Percentiles rank a stretch among this genome's conserved stretches.
Conservation (phyloP, 2,329 filamentous ascomycete species). For the Penicillium brasilianum region DNA sequence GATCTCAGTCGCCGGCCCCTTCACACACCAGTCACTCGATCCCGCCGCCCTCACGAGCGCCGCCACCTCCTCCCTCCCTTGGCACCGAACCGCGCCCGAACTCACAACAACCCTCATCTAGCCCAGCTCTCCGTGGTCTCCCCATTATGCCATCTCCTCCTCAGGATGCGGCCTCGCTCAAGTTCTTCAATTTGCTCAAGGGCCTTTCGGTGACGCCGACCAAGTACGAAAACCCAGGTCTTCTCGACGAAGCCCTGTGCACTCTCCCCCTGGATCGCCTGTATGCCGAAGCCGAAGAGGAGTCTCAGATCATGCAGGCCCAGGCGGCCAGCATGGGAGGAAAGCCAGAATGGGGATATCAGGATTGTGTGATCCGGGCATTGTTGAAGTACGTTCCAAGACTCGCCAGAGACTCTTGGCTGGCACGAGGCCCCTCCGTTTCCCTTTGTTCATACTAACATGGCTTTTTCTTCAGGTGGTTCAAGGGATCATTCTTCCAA, state of each 20-base stretch:
- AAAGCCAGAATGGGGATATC: constrained; percentile 92
- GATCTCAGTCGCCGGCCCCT: constrained; percentile 62
- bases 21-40: constrained; percentile 33
- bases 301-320: constrained; percentile 83
- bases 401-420: constrained; percentile 14
- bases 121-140: constrained; percentile 57
- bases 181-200: constrained; percentile 81
- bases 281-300: constrained; percentile 92
- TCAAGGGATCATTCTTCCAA: constrained; percentile 90
- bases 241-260: constrained; percentile 88
- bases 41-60: constrained; percentile 43
- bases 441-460: constrained; percentile 9
- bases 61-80: constrained; percentile 43
- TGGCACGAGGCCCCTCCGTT: background rate
- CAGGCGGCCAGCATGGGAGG: constrained; percentile 86
- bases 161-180: constrained; percentile 70
- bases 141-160: constrained; percentile 78
- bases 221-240: constrained; percentile 94
- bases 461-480: constrained; percentile 69
- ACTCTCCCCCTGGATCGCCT: constrained; percentile 87
- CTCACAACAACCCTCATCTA: constrained; percentile 43
- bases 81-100: constrained; percentile 45
- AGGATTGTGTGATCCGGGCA: constrained; percentile 92
- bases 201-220: constrained; percentile 85
- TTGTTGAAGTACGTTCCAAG: constrained; percentile 70